phyloP scores from a whole-genome alignment of 805 yeast genomes.

The Saturnispora zaruensis region DNA sequence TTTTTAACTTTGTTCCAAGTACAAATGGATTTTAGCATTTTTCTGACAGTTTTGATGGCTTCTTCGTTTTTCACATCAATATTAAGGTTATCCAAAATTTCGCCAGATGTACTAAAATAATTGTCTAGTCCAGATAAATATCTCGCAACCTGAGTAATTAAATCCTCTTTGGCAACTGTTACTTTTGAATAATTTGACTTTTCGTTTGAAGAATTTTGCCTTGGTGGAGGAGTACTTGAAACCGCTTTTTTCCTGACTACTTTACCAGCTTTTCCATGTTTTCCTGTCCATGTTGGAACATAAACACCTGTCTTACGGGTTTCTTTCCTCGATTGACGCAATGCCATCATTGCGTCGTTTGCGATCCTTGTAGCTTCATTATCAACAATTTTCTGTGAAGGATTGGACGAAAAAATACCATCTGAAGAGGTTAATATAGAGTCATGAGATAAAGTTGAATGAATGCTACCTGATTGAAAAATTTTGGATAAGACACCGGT shows the following conservation, averaged over 20 bases:
- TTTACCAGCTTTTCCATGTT: slow-evolving; percentile 77
- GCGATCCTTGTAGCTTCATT: slow-evolving; percentile 56
- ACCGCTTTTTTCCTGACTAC: neutral
- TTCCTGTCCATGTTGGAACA: slow-evolving; percentile 95
- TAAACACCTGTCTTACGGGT: slow-evolving; percentile 49
- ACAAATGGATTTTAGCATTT: slow-evolving; percentile 61
- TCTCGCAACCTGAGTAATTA: slow-evolving; percentile 19
- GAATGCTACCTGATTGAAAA: slow-evolving; percentile 56
- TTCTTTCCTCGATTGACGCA: slow-evolving; percentile 50
- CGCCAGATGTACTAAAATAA: slow-evolving; percentile 26
- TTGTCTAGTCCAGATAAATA: slow-evolving; percentile 25
- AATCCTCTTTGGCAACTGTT: slow-evolving; percentile 12
- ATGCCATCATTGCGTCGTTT: slow-evolving; percentile 51
- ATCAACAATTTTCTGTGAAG: slow-evolving; percentile 48
- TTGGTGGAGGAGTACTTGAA: neutral
- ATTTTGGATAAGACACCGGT: slow-evolving; percentile 61
- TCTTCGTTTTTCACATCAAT: slow-evolving; percentile 37
- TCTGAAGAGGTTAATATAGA: slow-evolving; percentile 45
- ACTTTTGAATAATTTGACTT: slow-evolving; percentile 30
- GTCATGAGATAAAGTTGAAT: slow-evolving; percentile 72
- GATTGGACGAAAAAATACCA: slow-evolving; percentile 28
- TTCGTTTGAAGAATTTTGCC: slow-evolving; percentile 11
- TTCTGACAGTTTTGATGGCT: slow-evolving; percentile 54
- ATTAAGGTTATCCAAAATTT: slow-evolving; percentile 22
- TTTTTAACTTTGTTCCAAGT: slow-evolving; percentile 49